These are phyloP conservation scores for Neonectria punicea DNA, from an alignment of 2,329 filamentous ascomycete genomes.

Conservation along the genomic window DNA sequence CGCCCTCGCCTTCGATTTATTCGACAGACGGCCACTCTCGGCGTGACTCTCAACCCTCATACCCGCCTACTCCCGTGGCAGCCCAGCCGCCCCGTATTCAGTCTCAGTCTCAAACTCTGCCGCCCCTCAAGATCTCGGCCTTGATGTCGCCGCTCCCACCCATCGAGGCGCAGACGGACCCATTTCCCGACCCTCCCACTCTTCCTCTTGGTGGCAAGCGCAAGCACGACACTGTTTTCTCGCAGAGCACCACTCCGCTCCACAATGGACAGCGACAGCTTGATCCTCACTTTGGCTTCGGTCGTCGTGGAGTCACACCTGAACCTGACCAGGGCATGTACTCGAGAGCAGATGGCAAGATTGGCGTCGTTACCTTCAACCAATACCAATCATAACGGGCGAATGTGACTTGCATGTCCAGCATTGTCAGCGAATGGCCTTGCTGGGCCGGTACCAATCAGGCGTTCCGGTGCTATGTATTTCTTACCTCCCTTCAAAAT, in stretches of 20 bases:
- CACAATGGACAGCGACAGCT: slow-evolving; percentile 52
- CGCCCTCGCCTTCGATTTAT: slow-evolving; percentile 52
- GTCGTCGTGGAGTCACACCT: slow-evolving; percentile 37
- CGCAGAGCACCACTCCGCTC: slow-evolving; percentile 45
- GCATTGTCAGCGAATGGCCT: slow-evolving; percentile 12
- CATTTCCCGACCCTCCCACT: slow-evolving; percentile 39
- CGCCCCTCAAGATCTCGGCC: slow-evolving; percentile 51
- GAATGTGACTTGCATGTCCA: background rate
- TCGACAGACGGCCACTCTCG: slow-evolving; percentile 45
- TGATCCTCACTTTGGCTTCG: slow-evolving; percentile 45
- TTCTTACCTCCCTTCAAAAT: slow-evolving; percentile 34
- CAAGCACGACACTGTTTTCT: slow-evolving; percentile 51
- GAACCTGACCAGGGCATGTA: slow-evolving; percentile 48
- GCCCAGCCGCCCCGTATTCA: slow-evolving; percentile 41
- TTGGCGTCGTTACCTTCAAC: slow-evolving; percentile 46
- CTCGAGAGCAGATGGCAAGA: slow-evolving; percentile 49
- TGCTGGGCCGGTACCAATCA: slow-evolving; percentile 23
- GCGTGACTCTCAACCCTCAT: slow-evolving; percentile 45
- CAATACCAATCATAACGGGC: slow-evolving; percentile 37
- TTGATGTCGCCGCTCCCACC: slow-evolving; percentile 49
- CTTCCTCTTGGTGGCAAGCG: slow-evolving; percentile 49
- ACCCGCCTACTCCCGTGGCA: slow-evolving; percentile 41
- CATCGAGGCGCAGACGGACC: slow-evolving; percentile 49
- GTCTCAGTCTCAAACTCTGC: slow-evolving; percentile 39
- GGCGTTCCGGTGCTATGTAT: slow-evolving; percentile 42